phyloP scores from a whole-genome alignment of 1,284 basidiomycete species.

The Boletellus deceptivus region DNA sequence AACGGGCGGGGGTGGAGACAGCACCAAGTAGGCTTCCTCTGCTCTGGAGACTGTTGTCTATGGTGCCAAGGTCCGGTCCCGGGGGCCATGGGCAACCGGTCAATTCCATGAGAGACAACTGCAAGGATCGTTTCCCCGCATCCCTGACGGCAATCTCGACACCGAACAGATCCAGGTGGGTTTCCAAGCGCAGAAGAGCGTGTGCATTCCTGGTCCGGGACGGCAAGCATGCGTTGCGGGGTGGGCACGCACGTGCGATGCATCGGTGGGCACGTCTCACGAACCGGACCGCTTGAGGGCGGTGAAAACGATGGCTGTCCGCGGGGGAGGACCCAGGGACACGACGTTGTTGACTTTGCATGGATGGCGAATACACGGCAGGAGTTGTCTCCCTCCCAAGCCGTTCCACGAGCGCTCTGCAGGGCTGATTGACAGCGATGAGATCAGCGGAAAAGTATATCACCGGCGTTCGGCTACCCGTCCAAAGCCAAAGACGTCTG shows the following conservation, averaged over 20 bases:
- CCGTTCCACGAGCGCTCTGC: slow-evolving; percentile 19
- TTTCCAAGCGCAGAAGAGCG: background rate
- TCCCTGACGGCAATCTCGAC: slow-evolving; percentile 2
- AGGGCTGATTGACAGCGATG: background rate
- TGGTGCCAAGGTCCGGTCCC: no score
- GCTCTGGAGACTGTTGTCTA: background rate
- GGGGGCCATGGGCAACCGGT: slow-evolving; percentile 5
- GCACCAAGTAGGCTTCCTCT: slow-evolving; percentile 39
- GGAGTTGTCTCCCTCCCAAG: background rate
- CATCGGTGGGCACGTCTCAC: no score
- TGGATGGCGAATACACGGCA: no score
- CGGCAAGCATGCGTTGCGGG: slow-evolving; percentile 6
- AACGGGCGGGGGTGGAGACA: slow-evolving; percentile 26
- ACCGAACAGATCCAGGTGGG: slow-evolving; percentile 9
- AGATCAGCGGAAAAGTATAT: background rate
- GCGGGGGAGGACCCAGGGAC: background rate
- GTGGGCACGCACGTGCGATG: slow-evolving; percentile 12
- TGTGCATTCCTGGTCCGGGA: background rate
- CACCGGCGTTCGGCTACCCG: background rate
- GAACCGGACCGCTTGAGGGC: no score
- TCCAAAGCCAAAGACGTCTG: no score
- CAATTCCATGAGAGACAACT: slow-evolving; percentile 10
- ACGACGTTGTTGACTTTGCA: background rate
- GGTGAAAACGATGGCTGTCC: no score
- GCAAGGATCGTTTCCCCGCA: background rate